Evolutionary conservation across 805 yeast genomes (phyloP).

Genomic region (Priceomyces fermenticarens): DNA sequence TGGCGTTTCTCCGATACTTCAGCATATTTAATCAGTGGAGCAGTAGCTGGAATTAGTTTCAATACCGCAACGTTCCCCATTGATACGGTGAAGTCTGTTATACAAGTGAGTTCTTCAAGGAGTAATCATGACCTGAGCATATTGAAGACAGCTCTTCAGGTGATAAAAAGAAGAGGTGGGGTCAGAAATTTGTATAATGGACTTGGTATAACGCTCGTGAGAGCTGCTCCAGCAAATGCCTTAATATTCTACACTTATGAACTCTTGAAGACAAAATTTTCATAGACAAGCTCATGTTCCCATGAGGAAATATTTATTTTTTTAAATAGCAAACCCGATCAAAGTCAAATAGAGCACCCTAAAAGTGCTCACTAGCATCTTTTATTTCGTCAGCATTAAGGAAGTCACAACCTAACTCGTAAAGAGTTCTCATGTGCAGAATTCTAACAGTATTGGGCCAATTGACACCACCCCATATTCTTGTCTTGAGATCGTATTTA

Average conservation of each 20-base stretch:
- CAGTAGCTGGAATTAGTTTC: slow-evolving; percentile 79
- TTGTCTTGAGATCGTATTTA: slow-evolving; percentile 46
- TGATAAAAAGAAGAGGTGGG: slow-evolving; percentile 49
- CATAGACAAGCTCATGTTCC: slow-evolving; percentile 4
- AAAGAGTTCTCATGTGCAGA: slow-evolving; percentile 48
- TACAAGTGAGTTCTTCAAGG: slow-evolving; percentile 59
- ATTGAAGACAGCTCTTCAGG: slow-evolving; percentile 6
- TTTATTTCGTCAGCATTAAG: slow-evolving; percentile 62
- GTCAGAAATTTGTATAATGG: slow-evolving; percentile 77
- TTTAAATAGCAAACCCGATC: no score
- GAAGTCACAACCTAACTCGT: slow-evolving; percentile 50
- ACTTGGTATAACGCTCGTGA: slow-evolving; percentile 70
- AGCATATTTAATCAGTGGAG: slow-evolving; percentile 69
- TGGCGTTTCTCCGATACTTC: slow-evolving; percentile 16
- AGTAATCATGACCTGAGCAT: slow-evolving; percentile 5
- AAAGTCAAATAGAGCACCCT: no score
- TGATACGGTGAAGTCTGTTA: slow-evolving; percentile 83
- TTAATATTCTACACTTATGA: slow-evolving; percentile 81
- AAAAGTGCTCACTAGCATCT: slow-evolving; percentile 24
- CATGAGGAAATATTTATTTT: not conserved
- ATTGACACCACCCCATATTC: slow-evolving; percentile 70
- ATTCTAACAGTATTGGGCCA: slow-evolving; percentile 56
- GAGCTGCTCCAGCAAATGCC: slow-evolving; percentile 91
- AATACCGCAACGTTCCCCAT: slow-evolving; percentile 82
- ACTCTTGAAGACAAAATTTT: slow-evolving; percentile 40